Evolutionary conservation across 2,329 filamentous ascomycete genomes (phyloP), one percentile per base, ranked within the genome.

Genomic region (Aspergillus jensenii): DNA sequence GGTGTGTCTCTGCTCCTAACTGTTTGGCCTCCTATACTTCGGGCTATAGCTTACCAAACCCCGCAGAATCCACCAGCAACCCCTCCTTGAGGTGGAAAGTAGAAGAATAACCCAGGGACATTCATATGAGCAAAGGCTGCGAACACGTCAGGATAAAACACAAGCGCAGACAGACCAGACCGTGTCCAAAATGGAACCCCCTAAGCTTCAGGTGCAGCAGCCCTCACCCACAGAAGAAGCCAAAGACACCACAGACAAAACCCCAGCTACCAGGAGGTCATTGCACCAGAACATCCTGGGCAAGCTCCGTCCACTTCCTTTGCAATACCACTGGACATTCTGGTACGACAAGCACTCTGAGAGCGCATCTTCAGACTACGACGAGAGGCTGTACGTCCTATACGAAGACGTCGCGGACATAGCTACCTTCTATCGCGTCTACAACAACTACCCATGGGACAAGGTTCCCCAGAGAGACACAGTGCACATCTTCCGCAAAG

Each of bases 371-470:
- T 23, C 58, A 44, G 63, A 66, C 54, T 74, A 73, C 59, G 64
- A 70, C 17, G 68, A 73, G 43, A 65, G 68, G 45, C 65, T 78
- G 31, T 78, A 72, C 27, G 60, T 74, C 25, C 65, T 78, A 6
- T 70, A 76, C 56, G 74, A 74, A 54, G 69, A 76, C 40, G 72
- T 79, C 46, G 65, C 73, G 33, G 76, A 78, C 60, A 76, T 78
- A 53, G 76, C 71, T 5, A 73, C 71, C 72, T 93, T 93, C 74
- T 92, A 90, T 86, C 84, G 88, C 61, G 89, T 91, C 77, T 86
- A 87, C 78, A 92, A 93, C 78, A 91, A 92, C 75, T 90, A 88
- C 40, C 89, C 89, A 15, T 87, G 91, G 68, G 84, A 88, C 58
- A 84, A 87, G 72, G 87, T 93, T 74, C 88, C 88, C 75, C 86